Evolutionary conservation across 805 yeast species (phyloP).

Genomic region (Candida railenensis): DNA sequence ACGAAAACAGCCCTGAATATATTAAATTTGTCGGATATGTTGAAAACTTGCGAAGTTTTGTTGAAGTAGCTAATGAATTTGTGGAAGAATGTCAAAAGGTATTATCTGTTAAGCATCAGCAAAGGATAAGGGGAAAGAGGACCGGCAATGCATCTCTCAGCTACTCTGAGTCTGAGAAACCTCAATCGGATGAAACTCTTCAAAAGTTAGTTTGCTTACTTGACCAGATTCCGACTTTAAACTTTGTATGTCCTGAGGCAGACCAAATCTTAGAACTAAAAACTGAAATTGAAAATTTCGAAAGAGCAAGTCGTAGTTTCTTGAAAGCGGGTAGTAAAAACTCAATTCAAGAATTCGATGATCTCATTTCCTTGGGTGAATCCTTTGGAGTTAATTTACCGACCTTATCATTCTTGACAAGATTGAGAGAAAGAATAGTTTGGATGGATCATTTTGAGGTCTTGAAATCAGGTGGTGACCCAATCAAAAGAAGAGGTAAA

Average conservation of each 20-base stretch:
- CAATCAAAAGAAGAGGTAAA: conserved; percentile 19
- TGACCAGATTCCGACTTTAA: conserved; percentile 46
- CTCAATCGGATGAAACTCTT: conserved; percentile 13
- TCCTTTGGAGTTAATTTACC: conserved; percentile 59
- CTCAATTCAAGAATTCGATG: conserved; percentile 46
- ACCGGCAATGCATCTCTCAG: neutral
- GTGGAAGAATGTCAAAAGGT: conserved; percentile 54
- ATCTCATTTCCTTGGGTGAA: conserved; percentile 56
- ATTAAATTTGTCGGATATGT: conserved; percentile 18
- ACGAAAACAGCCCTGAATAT: conserved; percentile 6
- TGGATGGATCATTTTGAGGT: conserved; percentile 33
- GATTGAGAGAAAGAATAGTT: conserved; percentile 32
- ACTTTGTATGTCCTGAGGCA: conserved; percentile 57
- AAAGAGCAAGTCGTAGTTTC: conserved; percentile 41
- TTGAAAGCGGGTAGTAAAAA: conserved; percentile 29
- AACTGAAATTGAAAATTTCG: conserved; percentile 51
- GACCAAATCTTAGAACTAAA: conserved; percentile 56
- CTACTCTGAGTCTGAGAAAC: conserved; percentile 5
- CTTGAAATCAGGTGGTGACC: conserved; percentile 42
- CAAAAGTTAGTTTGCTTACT: conserved; percentile 39
- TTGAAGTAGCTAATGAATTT: conserved; percentile 50
- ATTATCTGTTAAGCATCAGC: conserved; percentile 51
- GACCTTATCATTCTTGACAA: conserved; percentile 36
- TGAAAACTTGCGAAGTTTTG: conserved; percentile 37
- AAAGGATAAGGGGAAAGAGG: conserved; percentile 40